Evolutionary conservation across 768 basidiomycete genomes (phyloP), one percentile per base, ranked within the genome.

Genomic region (Suillus hirtellus): DNA sequence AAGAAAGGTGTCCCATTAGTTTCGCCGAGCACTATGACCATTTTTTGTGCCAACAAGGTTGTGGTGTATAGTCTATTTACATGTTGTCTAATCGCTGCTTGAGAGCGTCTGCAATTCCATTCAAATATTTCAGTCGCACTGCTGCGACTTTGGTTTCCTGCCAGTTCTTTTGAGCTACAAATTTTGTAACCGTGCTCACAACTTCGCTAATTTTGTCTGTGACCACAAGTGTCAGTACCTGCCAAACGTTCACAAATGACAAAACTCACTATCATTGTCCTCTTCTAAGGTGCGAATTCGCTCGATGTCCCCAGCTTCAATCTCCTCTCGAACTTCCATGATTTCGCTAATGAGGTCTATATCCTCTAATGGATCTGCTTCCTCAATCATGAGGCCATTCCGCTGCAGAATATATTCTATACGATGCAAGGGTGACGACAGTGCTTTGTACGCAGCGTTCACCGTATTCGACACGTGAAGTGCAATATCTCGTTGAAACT

Each of bases 361-460:
- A 68, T 96, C 92, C 12, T 89, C 84, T 27, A 89, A 73, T 60
- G 86, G 84, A 65, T 96, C 95, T 27, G 77, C 79, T 76, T 96
- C 95, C 2, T 80, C 79, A 53, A 87, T 77, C 5, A 81, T 78
- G 37, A 83, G 59, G 11, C 88, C 85, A 68, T 92, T 84, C 49
- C 78, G 80, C 49, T 82, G 78, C 15, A 96, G 80, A 69, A 97
- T 86, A 70, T 97, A 96, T 73, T 92, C 89, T 35, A 88, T 88
- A 47, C 95, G 86, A 34, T 82, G 78, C 40, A 94, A 75, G 2
- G 95, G 95, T 66, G 85, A 81, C n/a, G 81, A 71, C 46, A 98
- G 83, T 19, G 85, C 84, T 67, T 85, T 86, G 72, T 96, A 95
- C 1, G 94, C 95, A 72, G 85, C 84, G 71, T 97, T 97, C 9